A percentile compares a stretch with the other conserved stretches of the same genome.
phyloP scores from a whole-genome alignment of 73 alveolate genomes.

The Stentor coeruleus region DNA sequence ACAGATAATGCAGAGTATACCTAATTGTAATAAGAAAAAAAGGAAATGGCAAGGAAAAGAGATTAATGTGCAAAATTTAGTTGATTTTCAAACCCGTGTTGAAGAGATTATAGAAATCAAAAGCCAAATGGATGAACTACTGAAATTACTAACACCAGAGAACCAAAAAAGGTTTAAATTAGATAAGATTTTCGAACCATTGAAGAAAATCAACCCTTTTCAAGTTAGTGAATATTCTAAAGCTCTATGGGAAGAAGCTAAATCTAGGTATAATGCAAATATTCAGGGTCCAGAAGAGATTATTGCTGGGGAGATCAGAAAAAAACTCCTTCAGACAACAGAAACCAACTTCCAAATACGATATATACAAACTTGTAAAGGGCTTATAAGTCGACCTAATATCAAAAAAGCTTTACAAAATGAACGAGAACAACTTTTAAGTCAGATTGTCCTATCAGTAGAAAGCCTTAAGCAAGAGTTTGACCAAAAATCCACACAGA shows the following conservation, averaged over 20 bases:
- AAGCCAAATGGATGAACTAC: slow-evolving; percentile 67
- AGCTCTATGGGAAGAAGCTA: slow-evolving; percentile 52
- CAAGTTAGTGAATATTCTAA: slow-evolving; percentile 48
- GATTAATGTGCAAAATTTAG: slow-evolving; percentile 38
- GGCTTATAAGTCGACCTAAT: slow-evolving; percentile 62
- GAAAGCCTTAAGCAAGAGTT: slow-evolving; percentile 60
- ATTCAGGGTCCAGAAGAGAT: slow-evolving; percentile 55
- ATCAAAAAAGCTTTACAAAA: slow-evolving; percentile 58
- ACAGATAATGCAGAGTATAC: slow-evolving; percentile 40
- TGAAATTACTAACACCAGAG: slow-evolving; percentile 58
- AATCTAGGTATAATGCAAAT: slow-evolving; percentile 41
- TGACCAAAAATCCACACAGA: slow-evolving; percentile 68
- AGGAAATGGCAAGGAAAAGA: slow-evolving; percentile 52
- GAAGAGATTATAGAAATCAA: slow-evolving; percentile 55
- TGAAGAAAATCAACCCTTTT: slow-evolving; percentile 58
- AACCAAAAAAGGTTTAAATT: slow-evolving; percentile 55
- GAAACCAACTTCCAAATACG: slow-evolving; percentile 41
- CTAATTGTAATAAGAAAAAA: slow-evolving; percentile 26
- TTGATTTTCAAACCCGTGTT: slow-evolving; percentile 40
- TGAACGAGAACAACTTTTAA: slow-evolving; percentile 69
- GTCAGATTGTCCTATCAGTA: slow-evolving; percentile 51
- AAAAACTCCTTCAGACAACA: slow-evolving; percentile 40
- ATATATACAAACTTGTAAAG: slow-evolving; percentile 87
- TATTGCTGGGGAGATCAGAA: slow-evolving; percentile 53
- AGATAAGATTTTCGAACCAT: slow-evolving; percentile 59